Evolutionary conservation across 139 green algal species (phyloP).

Genomic region (Chlorella sorokiniana): DNA sequence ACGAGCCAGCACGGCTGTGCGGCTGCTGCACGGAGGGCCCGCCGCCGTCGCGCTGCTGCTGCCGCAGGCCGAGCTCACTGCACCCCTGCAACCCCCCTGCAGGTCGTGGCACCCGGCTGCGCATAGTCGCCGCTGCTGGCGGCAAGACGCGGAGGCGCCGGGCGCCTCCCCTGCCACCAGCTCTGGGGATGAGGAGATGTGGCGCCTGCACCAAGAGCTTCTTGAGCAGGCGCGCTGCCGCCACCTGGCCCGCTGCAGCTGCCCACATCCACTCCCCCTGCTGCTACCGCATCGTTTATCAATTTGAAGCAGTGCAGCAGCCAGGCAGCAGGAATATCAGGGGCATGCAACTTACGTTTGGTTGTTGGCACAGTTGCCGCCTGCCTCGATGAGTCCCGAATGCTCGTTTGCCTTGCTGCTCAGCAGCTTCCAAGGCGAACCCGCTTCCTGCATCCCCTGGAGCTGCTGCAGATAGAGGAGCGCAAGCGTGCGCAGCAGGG

Average conservation of each 20-base stretch:
- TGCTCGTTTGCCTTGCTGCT: no score
- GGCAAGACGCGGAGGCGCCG: neutral
- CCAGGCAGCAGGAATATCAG: neutral
- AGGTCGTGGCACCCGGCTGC: neutral
- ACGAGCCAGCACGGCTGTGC: no score
- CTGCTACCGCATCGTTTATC: neutral
- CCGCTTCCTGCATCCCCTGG: neutral
- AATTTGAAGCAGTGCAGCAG: neutral
- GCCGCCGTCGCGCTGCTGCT: no score
- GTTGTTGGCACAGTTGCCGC: no score
- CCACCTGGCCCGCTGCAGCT: no score
- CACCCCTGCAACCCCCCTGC: neutral
- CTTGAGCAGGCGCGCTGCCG: conserved; percentile 47
- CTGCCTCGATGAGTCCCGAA: no score
- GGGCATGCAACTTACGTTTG: no score
- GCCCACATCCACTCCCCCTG: neutral
- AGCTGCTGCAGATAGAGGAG: conserved; percentile 71
- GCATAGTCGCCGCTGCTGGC: neutral
- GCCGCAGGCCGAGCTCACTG: neutral
- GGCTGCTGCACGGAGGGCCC: no score
- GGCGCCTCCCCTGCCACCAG: neutral
- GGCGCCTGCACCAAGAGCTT: conserved; percentile 62
- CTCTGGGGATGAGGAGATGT: conserved; percentile 48
- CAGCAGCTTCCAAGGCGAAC: neutral
- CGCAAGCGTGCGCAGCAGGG: conserved; percentile 67